These are phyloP conservation scores for Porodaedalea pini DNA, from an alignment of 1,284 basidiomycete genomes.

Conservation along the genomic window DNA sequence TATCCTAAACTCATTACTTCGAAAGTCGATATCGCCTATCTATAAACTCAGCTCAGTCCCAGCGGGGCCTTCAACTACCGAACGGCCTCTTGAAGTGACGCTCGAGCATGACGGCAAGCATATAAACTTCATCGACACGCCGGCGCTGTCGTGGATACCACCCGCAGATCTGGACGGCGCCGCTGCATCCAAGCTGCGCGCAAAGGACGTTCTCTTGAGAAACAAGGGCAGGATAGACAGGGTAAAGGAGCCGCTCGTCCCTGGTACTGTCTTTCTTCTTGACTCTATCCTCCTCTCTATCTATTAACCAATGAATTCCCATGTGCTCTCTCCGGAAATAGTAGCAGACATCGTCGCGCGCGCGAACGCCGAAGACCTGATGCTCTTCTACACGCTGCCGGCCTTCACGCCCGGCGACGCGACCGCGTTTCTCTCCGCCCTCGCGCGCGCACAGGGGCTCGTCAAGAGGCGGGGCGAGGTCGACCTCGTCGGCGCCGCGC, in stretches of 20 bases:
- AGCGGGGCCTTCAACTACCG: slow-evolving; percentile 66
- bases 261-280: slow-evolving; percentile 44
- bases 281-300: too few species aligned
- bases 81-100: slow-evolving; percentile 60
- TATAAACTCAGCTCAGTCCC: slow-evolving; percentile 58
- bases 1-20: slow-evolving; percentile 72
- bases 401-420: slow-evolving; percentile 73
- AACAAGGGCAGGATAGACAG: slow-evolving; percentile 86
- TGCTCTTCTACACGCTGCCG: slow-evolving; percentile 86
- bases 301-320: too few species aligned
- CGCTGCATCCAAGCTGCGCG: slow-evolving; percentile 45
- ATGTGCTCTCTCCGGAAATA: slow-evolving; percentile 31
- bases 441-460: slow-evolving; percentile 78
- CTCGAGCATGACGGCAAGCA: slow-evolving; percentile 42
- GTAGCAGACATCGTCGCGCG: slow-evolving; percentile 74
- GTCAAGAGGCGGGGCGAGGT: slow-evolving; percentile 82
- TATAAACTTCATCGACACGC: slow-evolving; percentile 77
- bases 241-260: slow-evolving; percentile 78
- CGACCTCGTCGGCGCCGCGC: slow-evolving; percentile 79
- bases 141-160: slow-evolving; percentile 66
- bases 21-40: slow-evolving; percentile 50
- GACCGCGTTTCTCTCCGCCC: slow-evolving; percentile 74
- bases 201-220: slow-evolving; percentile 71
- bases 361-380: slow-evolving; percentile 78
- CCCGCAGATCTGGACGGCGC: slow-evolving; percentile 41